Conservation (phyloP, 257 asterid species). For the Salvia rosmarinus region DNA sequence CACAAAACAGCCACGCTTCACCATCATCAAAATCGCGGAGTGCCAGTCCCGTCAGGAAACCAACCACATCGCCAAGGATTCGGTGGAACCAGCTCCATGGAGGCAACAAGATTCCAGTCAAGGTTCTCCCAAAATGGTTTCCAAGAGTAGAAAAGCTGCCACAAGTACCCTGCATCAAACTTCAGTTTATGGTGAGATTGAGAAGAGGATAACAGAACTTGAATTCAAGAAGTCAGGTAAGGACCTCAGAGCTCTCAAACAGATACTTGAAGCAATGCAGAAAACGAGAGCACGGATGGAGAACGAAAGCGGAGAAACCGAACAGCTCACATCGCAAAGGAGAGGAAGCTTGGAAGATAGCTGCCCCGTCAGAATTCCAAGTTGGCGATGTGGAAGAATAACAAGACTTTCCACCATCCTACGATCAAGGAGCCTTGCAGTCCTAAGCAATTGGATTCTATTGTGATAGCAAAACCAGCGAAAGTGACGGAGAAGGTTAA, state of each 20-base stretch:
- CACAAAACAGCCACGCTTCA: slow-evolving; percentile 48
- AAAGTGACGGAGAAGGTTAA: slow-evolving; percentile 39
- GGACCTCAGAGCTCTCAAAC: slow-evolving; percentile 93
- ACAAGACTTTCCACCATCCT: slow-evolving; percentile 36
- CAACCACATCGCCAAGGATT: slow-evolving; percentile 51
- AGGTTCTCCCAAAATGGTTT: slow-evolving; percentile 47
- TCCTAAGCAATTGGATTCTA: slow-evolving; percentile 49
- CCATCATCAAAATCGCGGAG: slow-evolving; percentile 45
- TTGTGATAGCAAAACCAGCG: slow-evolving; percentile 48
- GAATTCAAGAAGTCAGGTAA: slow-evolving; percentile 81
- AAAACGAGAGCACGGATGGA: slow-evolving; percentile 63
- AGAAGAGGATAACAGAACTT: slow-evolving; percentile 75
- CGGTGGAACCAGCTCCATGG: slow-evolving; percentile 91
- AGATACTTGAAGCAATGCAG: slow-evolving; percentile 86
- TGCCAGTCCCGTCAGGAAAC: slow-evolving; percentile 41
- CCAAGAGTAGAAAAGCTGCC: slow-evolving; percentile 44
- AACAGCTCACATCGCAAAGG: slow-evolving; percentile 43
- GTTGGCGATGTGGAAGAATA: slow-evolving; percentile 37
- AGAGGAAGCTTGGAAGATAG: slow-evolving; percentile 35
- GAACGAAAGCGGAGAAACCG: slow-evolving; percentile 45
- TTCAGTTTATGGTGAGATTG: slow-evolving; percentile 82
- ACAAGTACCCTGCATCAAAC: slow-evolving; percentile 44
- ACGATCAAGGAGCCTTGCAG: slow-evolving; percentile 38
- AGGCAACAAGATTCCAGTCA: slow-evolving; percentile 56
- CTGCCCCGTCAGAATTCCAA: slow-evolving; percentile 35